Evolutionary conservation across 805 yeast species (phyloP).

Genomic region (Yarrowia alimentaria): DNA sequence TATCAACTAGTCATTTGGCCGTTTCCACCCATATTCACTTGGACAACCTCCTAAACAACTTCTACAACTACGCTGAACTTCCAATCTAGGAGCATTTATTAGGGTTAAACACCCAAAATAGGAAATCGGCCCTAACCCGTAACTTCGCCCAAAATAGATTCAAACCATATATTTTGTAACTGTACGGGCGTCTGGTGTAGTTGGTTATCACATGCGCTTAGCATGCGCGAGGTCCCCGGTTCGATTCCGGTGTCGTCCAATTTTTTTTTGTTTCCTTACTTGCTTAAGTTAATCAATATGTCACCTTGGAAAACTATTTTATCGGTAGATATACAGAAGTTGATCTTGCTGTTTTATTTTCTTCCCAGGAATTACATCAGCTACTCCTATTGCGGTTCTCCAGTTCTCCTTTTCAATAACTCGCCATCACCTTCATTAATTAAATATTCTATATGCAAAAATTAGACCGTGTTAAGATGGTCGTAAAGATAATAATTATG

Average conservation of each 20-base stretch:
- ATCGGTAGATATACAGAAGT: neutral
- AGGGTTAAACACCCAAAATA: no score
- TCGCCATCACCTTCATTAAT: neutral
- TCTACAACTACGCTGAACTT: no score
- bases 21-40: no score
- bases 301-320: neutral
- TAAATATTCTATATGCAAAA: slow-evolving; percentile 21
- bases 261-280: neutral
- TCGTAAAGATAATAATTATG: slow-evolving; percentile 31
- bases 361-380: no score
- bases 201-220: slow-evolving; percentile 24
- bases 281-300: no score
- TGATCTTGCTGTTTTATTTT: neutral
- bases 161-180: no score
- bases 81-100: no score
- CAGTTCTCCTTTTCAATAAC: neutral
- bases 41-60: no score
- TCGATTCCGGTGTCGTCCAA: slow-evolving; percentile 24
- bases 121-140: no score
- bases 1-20: no score
- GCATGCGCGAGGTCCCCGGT: slow-evolving; percentile 26
- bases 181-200: slow-evolving; percentile 26
- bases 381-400: no score
- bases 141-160: no score
- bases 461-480: slow-evolving; percentile 23